phyloP scores from a whole-genome alignment of 2,329 filamentous ascomycete genomes.

The Sporothrix globosa region DNA sequence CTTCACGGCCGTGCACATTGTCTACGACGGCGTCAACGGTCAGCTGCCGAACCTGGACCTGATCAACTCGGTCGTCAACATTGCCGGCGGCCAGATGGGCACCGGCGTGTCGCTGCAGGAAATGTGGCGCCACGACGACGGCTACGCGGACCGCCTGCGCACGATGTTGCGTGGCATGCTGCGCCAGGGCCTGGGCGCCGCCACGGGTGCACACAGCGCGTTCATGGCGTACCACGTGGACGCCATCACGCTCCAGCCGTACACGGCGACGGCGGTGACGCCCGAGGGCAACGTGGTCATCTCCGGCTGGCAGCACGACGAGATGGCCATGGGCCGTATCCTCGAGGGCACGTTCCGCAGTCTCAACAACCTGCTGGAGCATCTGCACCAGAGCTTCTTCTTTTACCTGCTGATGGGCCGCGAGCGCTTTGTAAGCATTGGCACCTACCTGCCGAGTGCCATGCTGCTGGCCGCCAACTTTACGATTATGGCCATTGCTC shows the following conservation, averaged over 20 bases:
- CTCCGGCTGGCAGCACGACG: conserved; percentile 94
- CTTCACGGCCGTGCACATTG: conserved; percentile 85
- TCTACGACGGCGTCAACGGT: conserved; percentile 95
- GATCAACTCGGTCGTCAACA: conserved; percentile 88
- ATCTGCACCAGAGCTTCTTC: conserved; percentile 98
- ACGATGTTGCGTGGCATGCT: conserved; percentile 94
- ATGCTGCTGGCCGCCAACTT: conserved; percentile 96
- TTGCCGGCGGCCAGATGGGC: conserved; percentile 90
- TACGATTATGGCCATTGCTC: conserved; percentile 87
- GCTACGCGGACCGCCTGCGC: conserved; percentile 80
- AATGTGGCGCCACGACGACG: conserved; percentile 78
- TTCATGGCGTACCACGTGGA: conserved; percentile 99
- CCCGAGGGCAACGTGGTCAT: conserved; percentile 49
- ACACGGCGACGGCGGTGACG: conserved; percentile 43
- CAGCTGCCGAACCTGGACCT: conserved; percentile 94
- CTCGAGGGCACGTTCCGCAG: conserved; percentile 90
- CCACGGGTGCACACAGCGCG: conserved; percentile 87
- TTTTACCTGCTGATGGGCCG: conserved; percentile 94
- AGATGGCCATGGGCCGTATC: conserved; percentile 90
- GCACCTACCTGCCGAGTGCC: conserved; percentile 94
- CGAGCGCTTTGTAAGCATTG: conserved; percentile 95
- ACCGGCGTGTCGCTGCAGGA: conserved; percentile 82
- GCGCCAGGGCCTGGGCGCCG: conserved; percentile 84
- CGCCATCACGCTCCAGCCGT: conserved; percentile 88
- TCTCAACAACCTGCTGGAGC: conserved; percentile 93